phyloP scores from a whole-genome alignment of 345 rosid species.

The Salix viminalis region DNA sequence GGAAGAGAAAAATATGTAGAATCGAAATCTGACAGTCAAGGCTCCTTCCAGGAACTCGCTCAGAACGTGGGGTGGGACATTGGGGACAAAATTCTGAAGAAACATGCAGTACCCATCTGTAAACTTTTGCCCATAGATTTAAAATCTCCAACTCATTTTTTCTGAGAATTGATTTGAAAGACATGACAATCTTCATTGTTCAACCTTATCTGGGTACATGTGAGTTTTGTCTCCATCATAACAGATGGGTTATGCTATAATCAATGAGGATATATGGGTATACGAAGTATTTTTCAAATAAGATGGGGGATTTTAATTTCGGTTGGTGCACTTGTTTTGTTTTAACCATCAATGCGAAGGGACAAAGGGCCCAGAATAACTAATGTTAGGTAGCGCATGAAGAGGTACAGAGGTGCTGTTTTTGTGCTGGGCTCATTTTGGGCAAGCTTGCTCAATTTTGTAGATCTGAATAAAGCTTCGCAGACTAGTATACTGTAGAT shows the following conservation, averaged over 20 bases:
- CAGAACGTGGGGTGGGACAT: neutral
- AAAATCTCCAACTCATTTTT: constrained; percentile 9
- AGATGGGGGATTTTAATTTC: neutral
- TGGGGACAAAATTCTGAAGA: constrained; percentile 9
- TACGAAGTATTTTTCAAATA: neutral
- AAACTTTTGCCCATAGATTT: neutral
- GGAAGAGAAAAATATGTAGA: neutral
- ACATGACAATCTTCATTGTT: neutral
- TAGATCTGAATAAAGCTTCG: neutral
- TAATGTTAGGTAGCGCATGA: neutral
- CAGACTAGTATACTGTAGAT: neutral
- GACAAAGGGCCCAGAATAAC: neutral
- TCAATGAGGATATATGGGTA: neutral
- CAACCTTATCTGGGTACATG: neutral
- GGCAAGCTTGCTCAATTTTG: neutral
- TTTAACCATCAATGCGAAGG: neutral
- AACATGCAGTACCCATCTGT: constrained; percentile 9
- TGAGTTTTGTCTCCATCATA: constrained; percentile 4
- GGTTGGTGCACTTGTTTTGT: neutral
- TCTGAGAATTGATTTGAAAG: constrained; percentile 6
- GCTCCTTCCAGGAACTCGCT: constrained; percentile 29
- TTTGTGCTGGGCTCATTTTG: constrained; percentile 2
- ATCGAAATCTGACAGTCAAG: neutral
- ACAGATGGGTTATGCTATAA: neutral
- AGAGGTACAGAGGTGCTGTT: neutral